Percentiles rank a stretch among this genome's conserved stretches.
Conservation (phyloP, 2,329 filamentous ascomycete genomes). For the Colletotrichum endophyticum region DNA sequence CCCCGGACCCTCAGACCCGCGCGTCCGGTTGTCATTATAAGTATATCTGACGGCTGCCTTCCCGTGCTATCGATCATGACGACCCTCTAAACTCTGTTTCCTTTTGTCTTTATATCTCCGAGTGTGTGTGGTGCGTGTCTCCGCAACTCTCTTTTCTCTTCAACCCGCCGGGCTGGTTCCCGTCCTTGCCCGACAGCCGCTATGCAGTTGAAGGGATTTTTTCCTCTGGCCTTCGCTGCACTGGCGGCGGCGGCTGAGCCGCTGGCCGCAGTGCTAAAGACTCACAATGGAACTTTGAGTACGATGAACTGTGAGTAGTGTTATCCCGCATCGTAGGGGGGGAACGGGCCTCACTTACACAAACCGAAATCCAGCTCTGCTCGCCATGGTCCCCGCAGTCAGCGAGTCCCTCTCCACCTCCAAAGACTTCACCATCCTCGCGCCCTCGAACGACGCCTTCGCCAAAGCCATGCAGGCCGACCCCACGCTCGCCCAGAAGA, state of each 20-base stretch:
- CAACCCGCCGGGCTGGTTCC: neutral
- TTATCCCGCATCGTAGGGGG: neutral
- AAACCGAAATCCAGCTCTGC: conserved; percentile 5
- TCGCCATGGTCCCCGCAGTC: conserved; percentile 23
- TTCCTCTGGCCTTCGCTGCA: conserved; percentile 24
- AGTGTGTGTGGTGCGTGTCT: neutral
- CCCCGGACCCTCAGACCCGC: neutral
- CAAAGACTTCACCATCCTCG: conserved; percentile 52
- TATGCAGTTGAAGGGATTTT: conserved; percentile 25
- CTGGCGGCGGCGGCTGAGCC: conserved; percentile 23
- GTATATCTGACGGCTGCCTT: neutral
- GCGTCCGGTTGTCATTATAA: conserved; percentile 17
- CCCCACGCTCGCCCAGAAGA: conserved; percentile 32
- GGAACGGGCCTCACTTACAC: neutral
- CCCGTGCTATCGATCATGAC: neutral
- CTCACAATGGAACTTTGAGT: conserved; percentile 27
- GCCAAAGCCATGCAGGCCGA: conserved; percentile 30
- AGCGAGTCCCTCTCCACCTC: conserved; percentile 31
- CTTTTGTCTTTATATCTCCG: neutral
- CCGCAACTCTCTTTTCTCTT: neutral
- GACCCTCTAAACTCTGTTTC: neutral
- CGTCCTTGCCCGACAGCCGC: neutral
- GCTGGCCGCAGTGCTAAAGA: conserved; percentile 23
- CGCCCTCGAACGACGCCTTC: conserved; percentile 63
- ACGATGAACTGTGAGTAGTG: conserved; percentile 24